Base-by-base conservation (phyloP, 768 basidiomycete genomes). In the Macrolepiota albuminosa region DNA sequence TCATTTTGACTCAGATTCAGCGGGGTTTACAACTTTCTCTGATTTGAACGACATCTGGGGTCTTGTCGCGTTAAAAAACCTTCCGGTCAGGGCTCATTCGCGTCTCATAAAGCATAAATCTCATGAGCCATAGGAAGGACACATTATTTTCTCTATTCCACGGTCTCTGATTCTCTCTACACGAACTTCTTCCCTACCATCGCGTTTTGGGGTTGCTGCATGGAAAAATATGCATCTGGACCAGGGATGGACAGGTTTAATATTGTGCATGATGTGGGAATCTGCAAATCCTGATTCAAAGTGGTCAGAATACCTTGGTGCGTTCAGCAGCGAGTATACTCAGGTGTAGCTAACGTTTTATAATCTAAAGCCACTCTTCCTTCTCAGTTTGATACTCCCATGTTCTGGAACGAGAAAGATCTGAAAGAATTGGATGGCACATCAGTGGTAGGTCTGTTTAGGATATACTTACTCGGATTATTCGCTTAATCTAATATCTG, bases 251-350 rank as follows among this genome's bases (percentile, higher is more conserved):
- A 77, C 82, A 1, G 89, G 89, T 3, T 74, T 98, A 48, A 98
- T 99, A 60, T 77, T 98, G 42, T 91, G 88, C 63, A 89, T 99
- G 86, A 93, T 98, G 90, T 97, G 92, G 91, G 97, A 99, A 72
- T 83, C 83, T 56, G 82, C 86, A 4, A 80, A 80, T 63, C 58
- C 74, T 3, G 67, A 76, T 21, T 89, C 91, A 51, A 84, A 75
- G 56, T 92, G 93, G 94, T 67, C 70, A 6, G 77, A 77, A 10
- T 96, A 95, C 73, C 76, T 95, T 13, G 75, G 91, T 91, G 58
- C 50, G 83, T 53, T 46, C 45, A 47, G 37, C 21, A 54, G 31
- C 48, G 16, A 18, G 37, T 11, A 24, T n/a, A 53, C 18, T 18
- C n/a, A 40, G 13, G 16, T 45, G 43, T 29, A 21, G 37, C 26